Conservation (phyloP, 345 rosid genomes). For the Arabis alpina region DNA sequence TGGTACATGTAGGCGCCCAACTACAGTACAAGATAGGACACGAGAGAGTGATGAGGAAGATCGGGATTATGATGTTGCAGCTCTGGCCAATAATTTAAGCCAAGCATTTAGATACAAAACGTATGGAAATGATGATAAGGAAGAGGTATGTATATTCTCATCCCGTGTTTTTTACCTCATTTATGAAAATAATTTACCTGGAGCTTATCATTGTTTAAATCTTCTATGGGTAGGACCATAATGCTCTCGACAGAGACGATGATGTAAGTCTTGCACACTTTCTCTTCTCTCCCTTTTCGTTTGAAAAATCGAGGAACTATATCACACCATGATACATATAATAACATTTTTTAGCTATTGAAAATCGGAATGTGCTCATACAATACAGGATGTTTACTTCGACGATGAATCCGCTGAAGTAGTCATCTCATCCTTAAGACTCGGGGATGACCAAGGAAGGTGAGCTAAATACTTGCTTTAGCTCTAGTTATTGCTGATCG, state of each 20-base stretch:
- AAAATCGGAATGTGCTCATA: conserved; percentile 23
- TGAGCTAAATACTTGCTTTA: conserved; percentile 39
- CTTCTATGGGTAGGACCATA: conserved; percentile 62
- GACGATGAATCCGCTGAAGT: conserved; percentile 99
- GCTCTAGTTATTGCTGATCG: neutral
- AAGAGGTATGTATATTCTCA: conserved; percentile 75
- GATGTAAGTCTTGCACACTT: conserved; percentile 56
- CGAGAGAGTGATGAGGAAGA: conserved; percentile 99
- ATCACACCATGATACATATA: conserved; percentile 1
- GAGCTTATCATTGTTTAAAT: conserved; percentile 20
- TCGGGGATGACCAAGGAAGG: conserved; percentile 99
- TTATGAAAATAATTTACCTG: conserved; percentile 3
- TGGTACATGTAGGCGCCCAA: conserved; percentile 77
- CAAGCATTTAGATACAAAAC: conserved; percentile 94
- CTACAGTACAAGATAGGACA: conserved; percentile 92
- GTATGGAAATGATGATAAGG: conserved; percentile 85
- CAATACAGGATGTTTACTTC: conserved; percentile 88
- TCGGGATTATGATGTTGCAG: conserved; percentile 93
- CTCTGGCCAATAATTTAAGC: conserved; percentile 88
- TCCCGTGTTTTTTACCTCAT: neutral
- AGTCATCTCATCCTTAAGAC: conserved; percentile 93
- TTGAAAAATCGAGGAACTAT: neutral
- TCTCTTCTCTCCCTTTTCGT: neutral
- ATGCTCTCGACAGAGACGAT: conserved; percentile 83
- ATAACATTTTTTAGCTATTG: conserved; percentile 3